These are phyloP conservation scores for Taphrina pruni DNA, from an alignment of 1,139 yeast genomes.

Conservation along the genomic window DNA sequence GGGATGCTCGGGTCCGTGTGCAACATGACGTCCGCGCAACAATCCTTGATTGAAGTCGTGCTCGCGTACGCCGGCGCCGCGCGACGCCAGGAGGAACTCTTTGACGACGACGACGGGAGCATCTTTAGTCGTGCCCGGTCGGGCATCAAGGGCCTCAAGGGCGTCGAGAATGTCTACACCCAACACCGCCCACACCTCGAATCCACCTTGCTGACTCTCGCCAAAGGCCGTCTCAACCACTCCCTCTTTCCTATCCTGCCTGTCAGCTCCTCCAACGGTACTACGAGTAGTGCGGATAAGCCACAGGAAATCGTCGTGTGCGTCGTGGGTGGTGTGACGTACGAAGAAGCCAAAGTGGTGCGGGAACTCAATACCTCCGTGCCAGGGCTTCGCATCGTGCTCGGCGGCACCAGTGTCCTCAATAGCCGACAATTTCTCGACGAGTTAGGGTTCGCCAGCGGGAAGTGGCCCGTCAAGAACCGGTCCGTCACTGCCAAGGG, in stretches of 20 bases:
- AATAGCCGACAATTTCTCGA: conserved; percentile 65
- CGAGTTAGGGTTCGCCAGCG: conserved; percentile 16
- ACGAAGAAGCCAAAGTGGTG: conserved; percentile 85
- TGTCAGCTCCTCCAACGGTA: background rate
- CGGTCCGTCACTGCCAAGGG: conserved; percentile 12
- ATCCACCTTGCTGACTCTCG: conserved; percentile 57
- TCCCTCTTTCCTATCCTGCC: conserved; percentile 55
- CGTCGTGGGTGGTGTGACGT: conserved; percentile 88
- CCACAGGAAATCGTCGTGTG: conserved; percentile 81
- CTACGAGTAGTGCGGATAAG: conserved; percentile 52
- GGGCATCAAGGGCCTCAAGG: conserved; percentile 56
- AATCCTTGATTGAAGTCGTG: conserved; percentile 47
- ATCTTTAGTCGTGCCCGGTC: conserved; percentile 56
- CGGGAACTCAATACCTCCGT: conserved; percentile 63
- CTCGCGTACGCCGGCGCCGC: conserved; percentile 55
- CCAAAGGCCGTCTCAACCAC: conserved; percentile 60
- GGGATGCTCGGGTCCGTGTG: conserved; percentile 14
- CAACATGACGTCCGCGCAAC: conserved; percentile 44
- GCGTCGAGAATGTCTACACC: conserved; percentile 65
- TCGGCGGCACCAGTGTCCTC: conserved; percentile 79
- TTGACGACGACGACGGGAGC: conserved; percentile 54
- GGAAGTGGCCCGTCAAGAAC: conserved; percentile 29
- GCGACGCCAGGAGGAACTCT: conserved; percentile 58
- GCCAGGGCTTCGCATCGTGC: conserved; percentile 61
- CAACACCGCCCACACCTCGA: conserved; percentile 80